phyloP scores from a whole-genome alignment of 2,329 filamentous ascomycete species.

The Alternaria dauci region DNA sequence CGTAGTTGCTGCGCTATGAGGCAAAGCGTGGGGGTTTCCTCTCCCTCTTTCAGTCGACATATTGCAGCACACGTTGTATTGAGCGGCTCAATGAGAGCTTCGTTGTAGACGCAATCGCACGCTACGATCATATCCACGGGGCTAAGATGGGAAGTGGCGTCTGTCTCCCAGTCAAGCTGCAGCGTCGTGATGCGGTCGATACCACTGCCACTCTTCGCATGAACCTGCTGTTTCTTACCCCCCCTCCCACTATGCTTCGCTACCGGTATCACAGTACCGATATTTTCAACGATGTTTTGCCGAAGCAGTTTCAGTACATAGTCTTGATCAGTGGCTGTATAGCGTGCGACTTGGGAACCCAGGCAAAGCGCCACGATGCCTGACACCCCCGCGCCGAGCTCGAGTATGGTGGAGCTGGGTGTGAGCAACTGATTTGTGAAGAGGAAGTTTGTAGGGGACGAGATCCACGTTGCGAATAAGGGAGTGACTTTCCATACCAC shows the following conservation, averaged over 20 bases:
- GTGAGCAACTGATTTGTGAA: conserved; percentile 64
- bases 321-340: conserved; percentile 85
- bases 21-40: conserved; percentile 68
- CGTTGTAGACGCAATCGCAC: conserved; percentile 96
- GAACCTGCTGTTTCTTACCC: conserved; percentile 35
- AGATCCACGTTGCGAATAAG: conserved; percentile 81
- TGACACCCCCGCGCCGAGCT: conserved; percentile 89
- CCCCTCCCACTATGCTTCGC: conserved; percentile 16
- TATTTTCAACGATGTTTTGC: conserved; percentile 76
- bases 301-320: conserved; percentile 83
- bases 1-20: conserved; percentile 90
- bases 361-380: conserved; percentile 78
- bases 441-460: conserved; percentile 69
- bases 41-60: conserved; percentile 65
- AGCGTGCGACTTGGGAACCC: conserved; percentile 66
- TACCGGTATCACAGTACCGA: conserved; percentile 20
- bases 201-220: conserved; percentile 2
- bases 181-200: conserved; percentile 19
- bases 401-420: conserved; percentile 69
- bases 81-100: conserved; percentile 80
- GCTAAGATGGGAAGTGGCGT: conserved; percentile 56
- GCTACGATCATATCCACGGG: conserved; percentile 79
- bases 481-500: conserved; percentile 94
- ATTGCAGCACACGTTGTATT: conserved; percentile 82
- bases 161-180: conserved; percentile 83